These are phyloP conservation scores for Colletotrichum viniferum DNA, from an alignment of 2,329 filamentous ascomycete species.

Conservation along the genomic window DNA sequence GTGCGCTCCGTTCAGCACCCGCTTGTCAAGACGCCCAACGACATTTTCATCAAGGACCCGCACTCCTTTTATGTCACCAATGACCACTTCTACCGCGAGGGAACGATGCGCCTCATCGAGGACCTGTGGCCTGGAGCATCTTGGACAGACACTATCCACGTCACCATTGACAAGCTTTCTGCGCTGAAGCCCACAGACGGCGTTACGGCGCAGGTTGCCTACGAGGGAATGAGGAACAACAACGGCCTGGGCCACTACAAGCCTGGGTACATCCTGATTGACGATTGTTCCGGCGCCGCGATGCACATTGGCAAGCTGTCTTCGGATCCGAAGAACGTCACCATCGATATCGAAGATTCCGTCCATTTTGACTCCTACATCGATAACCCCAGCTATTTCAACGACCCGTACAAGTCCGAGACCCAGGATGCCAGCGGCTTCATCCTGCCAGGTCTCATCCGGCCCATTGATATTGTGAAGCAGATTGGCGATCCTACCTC, in stretches of 20 bases:
- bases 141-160: slow-evolving; percentile 55
- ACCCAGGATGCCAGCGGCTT: slow-evolving; percentile 57
- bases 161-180: slow-evolving; percentile 18
- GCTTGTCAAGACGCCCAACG: slow-evolving; percentile 62
- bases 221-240: slow-evolving; percentile 52
- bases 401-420: slow-evolving; percentile 51
- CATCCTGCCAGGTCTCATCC: slow-evolving; percentile 52
- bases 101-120: slow-evolving; percentile 51
- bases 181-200: slow-evolving; percentile 26
- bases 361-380: slow-evolving; percentile 48
- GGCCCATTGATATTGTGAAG: slow-evolving; percentile 39
- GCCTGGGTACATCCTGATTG: slow-evolving; percentile 44
- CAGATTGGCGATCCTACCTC: slow-evolving; percentile 36
- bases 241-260: slow-evolving; percentile 61
- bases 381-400: slow-evolving; percentile 65
- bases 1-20: slow-evolving; percentile 58
- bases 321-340: slow-evolving; percentile 25
- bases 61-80: slow-evolving; percentile 63
- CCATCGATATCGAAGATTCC: slow-evolving; percentile 44
- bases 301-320: slow-evolving; percentile 45
- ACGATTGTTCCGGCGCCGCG: slow-evolving; percentile 47
- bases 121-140: slow-evolving; percentile 41
- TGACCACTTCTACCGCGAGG: slow-evolving; percentile 59
- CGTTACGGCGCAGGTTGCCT: slow-evolving; percentile 46
- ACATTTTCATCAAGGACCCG: slow-evolving; percentile 53